Percentiles rank a stretch among this genome's conserved stretches.
Conservation (phyloP, 2,329 filamentous ascomycete species). For the Aspergillus fructus region DNA sequence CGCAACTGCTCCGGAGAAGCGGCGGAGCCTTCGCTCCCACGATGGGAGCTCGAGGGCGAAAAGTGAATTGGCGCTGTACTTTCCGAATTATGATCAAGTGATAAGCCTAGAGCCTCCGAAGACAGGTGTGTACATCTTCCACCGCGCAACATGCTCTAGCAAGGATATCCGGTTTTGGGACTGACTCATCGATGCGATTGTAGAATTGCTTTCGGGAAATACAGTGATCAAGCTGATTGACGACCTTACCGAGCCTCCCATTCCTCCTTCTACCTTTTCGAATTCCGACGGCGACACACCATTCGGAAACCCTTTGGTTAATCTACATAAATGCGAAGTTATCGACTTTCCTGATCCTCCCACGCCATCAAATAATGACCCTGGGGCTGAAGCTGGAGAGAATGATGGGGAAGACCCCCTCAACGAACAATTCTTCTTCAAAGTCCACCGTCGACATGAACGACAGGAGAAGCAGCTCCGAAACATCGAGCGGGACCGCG, state of each 20-base stretch:
- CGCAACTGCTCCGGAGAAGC: slow-evolving; percentile 46
- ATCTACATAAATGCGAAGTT: slow-evolving; percentile 38
- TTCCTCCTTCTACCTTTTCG: slow-evolving; percentile 18
- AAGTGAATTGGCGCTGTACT: slow-evolving; percentile 87
- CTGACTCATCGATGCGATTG: neutral
- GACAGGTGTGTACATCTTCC: slow-evolving; percentile 56
- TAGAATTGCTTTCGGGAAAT: slow-evolving; percentile 71
- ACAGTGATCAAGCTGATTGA: slow-evolving; percentile 73
- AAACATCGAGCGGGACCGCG: slow-evolving; percentile 66
- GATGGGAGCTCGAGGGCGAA: slow-evolving; percentile 79
- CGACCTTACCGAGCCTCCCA: slow-evolving; percentile 43
- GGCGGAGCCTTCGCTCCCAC: slow-evolving; percentile 79
- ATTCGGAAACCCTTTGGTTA: slow-evolving; percentile 38
- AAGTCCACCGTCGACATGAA: slow-evolving; percentile 60
- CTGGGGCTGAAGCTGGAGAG: neutral
- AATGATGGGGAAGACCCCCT: slow-evolving; percentile 52
- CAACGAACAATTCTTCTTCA: slow-evolving; percentile 55
- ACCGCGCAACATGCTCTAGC: neutral
- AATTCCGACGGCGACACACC: slow-evolving; percentile 23
- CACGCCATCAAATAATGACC: neutral
- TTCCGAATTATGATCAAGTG: slow-evolving; percentile 90
- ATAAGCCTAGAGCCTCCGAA: slow-evolving; percentile 82
- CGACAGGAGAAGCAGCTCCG: slow-evolving; percentile 67
- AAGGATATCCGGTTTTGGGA: neutral
- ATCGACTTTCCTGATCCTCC: slow-evolving; percentile 20